These are phyloP conservation scores for Leishmania major DNA, from an alignment of 208 protist genomes.

Conservation along the genomic window DNA sequence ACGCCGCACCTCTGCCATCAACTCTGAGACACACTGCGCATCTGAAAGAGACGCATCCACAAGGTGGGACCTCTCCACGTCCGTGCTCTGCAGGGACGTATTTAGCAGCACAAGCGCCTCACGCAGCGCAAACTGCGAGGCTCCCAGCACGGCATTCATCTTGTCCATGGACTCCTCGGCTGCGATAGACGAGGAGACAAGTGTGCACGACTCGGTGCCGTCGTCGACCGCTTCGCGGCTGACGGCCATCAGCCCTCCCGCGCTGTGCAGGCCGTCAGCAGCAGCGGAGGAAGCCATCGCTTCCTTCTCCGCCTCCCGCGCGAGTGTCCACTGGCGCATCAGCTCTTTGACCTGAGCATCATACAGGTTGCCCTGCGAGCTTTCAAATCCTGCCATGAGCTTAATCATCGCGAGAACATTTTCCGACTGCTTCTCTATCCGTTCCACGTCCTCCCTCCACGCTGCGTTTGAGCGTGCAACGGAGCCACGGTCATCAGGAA, in stretches of 20 bases:
- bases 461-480: not conserved
- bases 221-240: not conserved
- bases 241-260: not conserved
- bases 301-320: conserved; percentile 1
- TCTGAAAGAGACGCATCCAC: conserved; percentile 70
- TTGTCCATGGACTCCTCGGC: conserved; percentile 1
- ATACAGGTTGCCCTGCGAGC: conserved; percentile 23
- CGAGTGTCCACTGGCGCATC: conserved; percentile 22
- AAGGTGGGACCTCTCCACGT: conserved; percentile 53
- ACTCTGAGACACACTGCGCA: conserved; percentile 51
- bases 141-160: conserved; percentile 2
- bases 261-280: not conserved
- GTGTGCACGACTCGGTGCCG: conserved; percentile 10
- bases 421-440: conserved; percentile 19
- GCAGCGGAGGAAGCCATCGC: not conserved
- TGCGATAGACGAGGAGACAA: conserved; percentile 18
- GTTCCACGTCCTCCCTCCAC: conserved; percentile 10
- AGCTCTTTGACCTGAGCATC: conserved; percentile 21
- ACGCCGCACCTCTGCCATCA: conserved; percentile 43
- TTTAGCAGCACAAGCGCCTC: conserved; percentile 31
- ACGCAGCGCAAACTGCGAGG: conserved; percentile 28
- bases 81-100: conserved; percentile 40
- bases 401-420: conserved; percentile 5
- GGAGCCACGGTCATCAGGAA: not conserved
- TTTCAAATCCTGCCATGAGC: conserved; percentile 4